phyloP scores from a whole-genome alignment of 306 rosid genomes.

The Rosa multiflora region DNA sequence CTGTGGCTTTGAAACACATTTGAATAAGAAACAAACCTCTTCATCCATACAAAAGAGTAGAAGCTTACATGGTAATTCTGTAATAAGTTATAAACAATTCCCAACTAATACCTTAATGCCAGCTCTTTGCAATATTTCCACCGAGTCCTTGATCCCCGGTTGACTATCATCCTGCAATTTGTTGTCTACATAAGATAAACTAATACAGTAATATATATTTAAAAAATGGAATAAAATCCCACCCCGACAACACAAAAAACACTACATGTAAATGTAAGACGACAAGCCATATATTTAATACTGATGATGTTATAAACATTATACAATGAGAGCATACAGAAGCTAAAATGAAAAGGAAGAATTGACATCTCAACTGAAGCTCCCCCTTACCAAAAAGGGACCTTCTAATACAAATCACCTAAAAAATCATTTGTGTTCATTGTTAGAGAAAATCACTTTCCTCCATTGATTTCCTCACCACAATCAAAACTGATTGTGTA shows the following conservation, averaged over 20 bases:
- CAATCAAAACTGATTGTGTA: no score
- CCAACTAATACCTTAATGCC: not conserved
- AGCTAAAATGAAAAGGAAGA: not conserved
- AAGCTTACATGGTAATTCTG: not conserved
- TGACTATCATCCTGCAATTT: constrained; percentile 1
- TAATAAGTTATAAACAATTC: not conserved
- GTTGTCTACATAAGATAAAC: constrained; percentile 4
- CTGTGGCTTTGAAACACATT: not conserved
- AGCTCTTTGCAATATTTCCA: not conserved
- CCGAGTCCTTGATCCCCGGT: not conserved
- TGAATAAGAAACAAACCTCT: not conserved
- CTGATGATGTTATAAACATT: not conserved
- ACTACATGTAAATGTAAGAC: not conserved
- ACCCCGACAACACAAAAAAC: not conserved
- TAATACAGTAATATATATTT: not conserved
- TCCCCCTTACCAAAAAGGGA: no score
- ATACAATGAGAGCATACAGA: not conserved
- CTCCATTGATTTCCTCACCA: no score
- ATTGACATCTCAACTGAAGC: no score
- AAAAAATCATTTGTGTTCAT: no score
- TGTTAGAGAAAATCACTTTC: no score
- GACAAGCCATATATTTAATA: not conserved
- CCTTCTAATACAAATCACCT: no score
- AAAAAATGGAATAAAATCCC: not conserved
- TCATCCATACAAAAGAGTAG: not conserved